Evolutionary conservation across 2,329 filamentous ascomycete species (phyloP), one percentile per base, ranked within the genome.

Genomic region (Alternaria atra): DNA sequence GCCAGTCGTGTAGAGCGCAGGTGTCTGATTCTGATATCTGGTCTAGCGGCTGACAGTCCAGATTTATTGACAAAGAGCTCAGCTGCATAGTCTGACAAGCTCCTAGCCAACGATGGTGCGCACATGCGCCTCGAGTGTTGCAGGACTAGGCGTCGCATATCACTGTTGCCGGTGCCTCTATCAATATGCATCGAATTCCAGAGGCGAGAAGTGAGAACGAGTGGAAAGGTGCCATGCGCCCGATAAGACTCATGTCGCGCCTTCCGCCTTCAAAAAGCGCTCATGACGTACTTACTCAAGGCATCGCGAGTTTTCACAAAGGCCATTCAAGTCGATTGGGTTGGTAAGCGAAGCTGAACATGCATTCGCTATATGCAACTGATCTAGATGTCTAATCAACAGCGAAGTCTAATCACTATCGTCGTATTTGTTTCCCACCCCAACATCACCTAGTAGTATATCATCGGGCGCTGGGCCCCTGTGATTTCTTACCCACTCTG

Each of bases 401-500:
- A 29, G 27, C 4, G 15, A 39, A 32, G 30, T 30, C 46, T 60
- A 77, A 59, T 78, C 75, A 47, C 90, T 89, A 52, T 88, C 85
- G 68, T 90, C 88, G 70, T 86, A 86, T 73, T 90, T 91, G 62
- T 85, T 86, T 65, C 84, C 85, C 55, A 73, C 68, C 66, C 84
- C 85, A 50, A 76, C 69, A 71, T 94, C 90, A 12, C 89, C 90
- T 34, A 96, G 83, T 52, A 94, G 80, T 55, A 96, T 88, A 74
- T 94, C 91, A 69, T 92, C 90, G 5, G 76, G 86, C 70, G 73
- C 84, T 76, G 78, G 89, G 66, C 77, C 88, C 64, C 79, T 82
- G 61, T 84, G 85, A 61, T 83, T 87, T 79, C 78, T 84, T 59
- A 84, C 86, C 91, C 91, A 97, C 82, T 99, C 95, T 23, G 93